Evolutionary conservation across 306 rosid species (phyloP).

Genomic region (Cotoneaster glaucophyllus): DNA sequence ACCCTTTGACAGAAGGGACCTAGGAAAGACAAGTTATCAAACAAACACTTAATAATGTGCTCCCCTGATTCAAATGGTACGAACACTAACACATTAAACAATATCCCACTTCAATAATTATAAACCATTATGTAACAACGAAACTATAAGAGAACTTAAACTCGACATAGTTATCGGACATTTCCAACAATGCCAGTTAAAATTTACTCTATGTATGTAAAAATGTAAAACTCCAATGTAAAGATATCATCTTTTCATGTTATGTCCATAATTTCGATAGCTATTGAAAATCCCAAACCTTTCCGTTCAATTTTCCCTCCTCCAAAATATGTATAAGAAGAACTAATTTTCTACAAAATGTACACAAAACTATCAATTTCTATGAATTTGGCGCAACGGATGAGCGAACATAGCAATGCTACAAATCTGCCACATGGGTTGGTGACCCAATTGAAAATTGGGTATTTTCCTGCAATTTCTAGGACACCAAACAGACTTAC

Average conservation of each 20-base stretch:
- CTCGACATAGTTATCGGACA: neutral
- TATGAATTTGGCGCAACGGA: neutral
- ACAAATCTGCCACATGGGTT: neutral
- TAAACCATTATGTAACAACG: neutral
- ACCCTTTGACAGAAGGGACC: conserved; percentile 88
- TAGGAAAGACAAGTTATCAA: neutral
- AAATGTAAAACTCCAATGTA: neutral
- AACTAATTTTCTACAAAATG: neutral
- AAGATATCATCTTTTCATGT: neutral
- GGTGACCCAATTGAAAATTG: neutral
- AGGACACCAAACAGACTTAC: conserved; percentile 19
- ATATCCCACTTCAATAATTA: neutral
- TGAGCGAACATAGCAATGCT: neutral
- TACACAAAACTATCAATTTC: neutral
- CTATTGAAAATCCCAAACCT: neutral
- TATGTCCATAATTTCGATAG: neutral
- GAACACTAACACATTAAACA: neutral
- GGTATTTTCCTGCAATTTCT: neutral
- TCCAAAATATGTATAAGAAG: neutral
- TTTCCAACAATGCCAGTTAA: neutral
- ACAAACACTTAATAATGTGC: neutral
- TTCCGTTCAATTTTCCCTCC: neutral
- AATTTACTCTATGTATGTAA: neutral
- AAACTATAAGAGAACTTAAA: neutral
- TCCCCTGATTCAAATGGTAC: neutral